Evolutionary conservation across 306 rosid species (phyloP), one percentile per base, ranked within the genome.

Genomic region (Luffa acutangula): DNA sequence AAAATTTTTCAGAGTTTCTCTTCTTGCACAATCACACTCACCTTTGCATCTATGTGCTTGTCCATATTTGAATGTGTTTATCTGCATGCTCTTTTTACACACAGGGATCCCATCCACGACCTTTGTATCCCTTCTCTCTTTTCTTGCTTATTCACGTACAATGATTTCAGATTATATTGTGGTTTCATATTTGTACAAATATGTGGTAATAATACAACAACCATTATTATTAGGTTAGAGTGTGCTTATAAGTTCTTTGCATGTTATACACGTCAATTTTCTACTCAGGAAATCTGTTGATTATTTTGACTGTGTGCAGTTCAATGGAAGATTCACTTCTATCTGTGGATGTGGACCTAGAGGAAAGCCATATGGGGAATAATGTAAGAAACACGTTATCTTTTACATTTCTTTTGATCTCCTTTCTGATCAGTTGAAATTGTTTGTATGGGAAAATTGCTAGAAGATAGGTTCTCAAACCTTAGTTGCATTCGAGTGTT

Each of bases 281-380:
- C 33, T 42, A 42, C 34, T 67, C 14, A 41, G 34, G 76, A 81
- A 39, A 57, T 64, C 21, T 74, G n/a, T 42, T 63, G 80, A 82
- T 74, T 21, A 58, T 59, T 36, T 56, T 69, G 20, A 82, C 78
- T 82, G 45, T 82, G 82, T 84, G 81, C 84, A 94, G 98, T 82
- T 83, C 84, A 67, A 43, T 91, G 84, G 95, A 87, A 85, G 97
- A 91, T 79, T 86, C 95, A 48, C 93, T 94, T 72, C 93, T 94
- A 87, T 81, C 90, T 10, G 76, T 77, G 64, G 90, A 81, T 21
- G 59, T 51, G 81, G 89, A 92, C 87, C 82, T 87, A 37, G 98
- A 89, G 89, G 98, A 94, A 83, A 91, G 88, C 80, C 79, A 79
- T 77, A 65, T 54, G 57, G 43, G 57, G 84, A 84, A 91, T 82